A percentile compares a stretch with the other conserved stretches of the same genome.
Conservation (phyloP, 1,284 basidiomycete species). For the Apiotrichum sp. region DNA sequence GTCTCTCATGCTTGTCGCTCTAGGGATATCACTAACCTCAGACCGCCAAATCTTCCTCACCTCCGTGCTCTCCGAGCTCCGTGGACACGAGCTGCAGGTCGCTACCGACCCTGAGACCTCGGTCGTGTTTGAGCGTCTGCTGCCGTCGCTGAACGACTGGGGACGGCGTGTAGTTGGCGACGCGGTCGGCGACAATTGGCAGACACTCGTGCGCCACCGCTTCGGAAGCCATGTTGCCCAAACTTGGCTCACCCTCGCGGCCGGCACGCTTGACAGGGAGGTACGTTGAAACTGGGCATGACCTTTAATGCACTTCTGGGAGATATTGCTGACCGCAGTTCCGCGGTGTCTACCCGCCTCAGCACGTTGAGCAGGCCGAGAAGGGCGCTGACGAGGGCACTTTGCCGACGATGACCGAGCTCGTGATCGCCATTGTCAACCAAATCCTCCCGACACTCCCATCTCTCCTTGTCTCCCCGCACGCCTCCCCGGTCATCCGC, state of each 20-base stretch:
- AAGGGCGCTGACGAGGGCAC: constrained; percentile 50
- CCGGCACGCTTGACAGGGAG: constrained; percentile 74
- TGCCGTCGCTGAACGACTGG: constrained; percentile 89
- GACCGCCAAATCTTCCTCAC: constrained; percentile 76
- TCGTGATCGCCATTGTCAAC: constrained; percentile 20
- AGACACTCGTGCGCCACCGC: constrained; percentile 64
- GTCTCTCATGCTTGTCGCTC: too few species aligned
- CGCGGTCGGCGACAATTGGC: constrained; percentile 75
- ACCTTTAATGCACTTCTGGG: too few species aligned
- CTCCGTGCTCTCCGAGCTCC: constrained; percentile 75
- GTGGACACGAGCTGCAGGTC: constrained; percentile 76
- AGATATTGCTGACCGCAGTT: constrained; percentile 50
- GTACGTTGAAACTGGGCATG: constrained; percentile 47
- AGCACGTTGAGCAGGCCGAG: constrained; percentile 48
- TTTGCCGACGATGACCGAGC: constrained; percentile 61
- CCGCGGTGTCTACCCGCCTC: constrained; percentile 58
- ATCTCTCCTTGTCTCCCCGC: constrained; percentile 67
- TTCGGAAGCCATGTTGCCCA: constrained; percentile 91
- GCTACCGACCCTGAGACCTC: constrained; percentile 89
- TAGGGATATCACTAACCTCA: constrained; percentile 43
- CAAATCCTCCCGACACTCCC: constrained; percentile 53
- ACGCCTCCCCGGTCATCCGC: constrained; percentile 80
- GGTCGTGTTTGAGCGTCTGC: constrained; percentile 75
- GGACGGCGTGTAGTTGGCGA: constrained; percentile 80
- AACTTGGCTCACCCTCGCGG: constrained; percentile 67